These are phyloP conservation scores for Andalucia godoyi DNA, from an alignment of 78 protist genomes.

Conservation along the genomic window DNA sequence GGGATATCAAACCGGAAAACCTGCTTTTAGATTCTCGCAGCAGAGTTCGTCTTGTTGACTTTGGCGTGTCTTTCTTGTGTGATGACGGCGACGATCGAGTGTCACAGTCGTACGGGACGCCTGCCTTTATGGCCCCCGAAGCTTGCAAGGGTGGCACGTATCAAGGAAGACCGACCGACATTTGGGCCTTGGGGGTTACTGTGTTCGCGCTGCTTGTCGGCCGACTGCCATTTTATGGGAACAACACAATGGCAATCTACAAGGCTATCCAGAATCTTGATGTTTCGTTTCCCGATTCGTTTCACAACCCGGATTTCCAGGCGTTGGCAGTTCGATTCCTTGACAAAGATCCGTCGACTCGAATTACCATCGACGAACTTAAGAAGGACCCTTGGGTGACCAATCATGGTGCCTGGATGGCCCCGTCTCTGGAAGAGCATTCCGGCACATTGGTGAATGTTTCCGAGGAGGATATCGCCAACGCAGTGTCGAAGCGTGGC, in stretches of 20 bases:
- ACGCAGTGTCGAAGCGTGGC: no score
- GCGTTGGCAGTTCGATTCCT: not conserved
- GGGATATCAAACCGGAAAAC: slow-evolving; percentile 36
- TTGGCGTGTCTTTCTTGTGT: slow-evolving; percentile 1
- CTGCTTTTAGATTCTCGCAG: not conserved
- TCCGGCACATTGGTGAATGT: no score
- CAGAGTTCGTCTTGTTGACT: slow-evolving; percentile 6
- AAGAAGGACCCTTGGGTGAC: no score
- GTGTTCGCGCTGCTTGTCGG: slow-evolving; percentile 17
- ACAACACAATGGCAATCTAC: not conserved
- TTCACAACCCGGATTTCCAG: not conserved
- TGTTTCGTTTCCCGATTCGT: not conserved
- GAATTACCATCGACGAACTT: slow-evolving; percentile 13
- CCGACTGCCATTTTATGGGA: slow-evolving; percentile 18
- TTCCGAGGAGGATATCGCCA: no score
- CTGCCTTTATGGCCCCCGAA: slow-evolving; percentile 24
- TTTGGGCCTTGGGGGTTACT: slow-evolving; percentile 61
- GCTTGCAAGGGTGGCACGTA: not conserved
- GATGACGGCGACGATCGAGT: not conserved
- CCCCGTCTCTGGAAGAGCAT: no score
- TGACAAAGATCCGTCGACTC: slow-evolving; percentile 11
- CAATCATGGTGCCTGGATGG: no score
- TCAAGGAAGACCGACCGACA: not conserved
- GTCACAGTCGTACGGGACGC: slow-evolving; percentile 3
- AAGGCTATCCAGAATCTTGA: not conserved